These are phyloP conservation scores for Aspergillus ochraceus DNA, from an alignment of 2,329 filamentous ascomycete species.

Conservation along the genomic window DNA sequence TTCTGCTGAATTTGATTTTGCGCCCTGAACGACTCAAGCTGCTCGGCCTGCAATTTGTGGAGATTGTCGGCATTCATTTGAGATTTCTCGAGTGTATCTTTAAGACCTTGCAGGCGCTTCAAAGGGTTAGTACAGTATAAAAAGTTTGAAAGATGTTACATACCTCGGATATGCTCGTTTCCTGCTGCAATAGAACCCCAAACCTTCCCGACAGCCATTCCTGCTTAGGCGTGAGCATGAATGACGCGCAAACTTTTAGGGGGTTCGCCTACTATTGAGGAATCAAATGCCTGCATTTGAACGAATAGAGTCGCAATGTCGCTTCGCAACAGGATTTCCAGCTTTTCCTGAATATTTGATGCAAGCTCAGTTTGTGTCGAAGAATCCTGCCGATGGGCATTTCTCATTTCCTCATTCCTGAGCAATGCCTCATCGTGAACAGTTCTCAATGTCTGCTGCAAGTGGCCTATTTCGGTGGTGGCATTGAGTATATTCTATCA, in stretches of 20 bases:
- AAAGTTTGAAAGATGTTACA: background rate
- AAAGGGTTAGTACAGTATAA: constrained; percentile 19
- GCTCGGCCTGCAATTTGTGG: constrained; percentile 33
- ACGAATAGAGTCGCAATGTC: constrained; percentile 30
- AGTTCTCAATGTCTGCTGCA: constrained; percentile 26
- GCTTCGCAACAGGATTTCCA: constrained; percentile 32
- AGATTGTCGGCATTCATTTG: constrained; percentile 33
- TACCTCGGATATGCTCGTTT: constrained; percentile 35
- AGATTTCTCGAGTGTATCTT: constrained; percentile 33
- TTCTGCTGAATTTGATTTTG: constrained; percentile 29
- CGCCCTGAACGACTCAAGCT: constrained; percentile 30
- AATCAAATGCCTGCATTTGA: constrained; percentile 32
- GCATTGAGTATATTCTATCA: constrained; percentile 33
- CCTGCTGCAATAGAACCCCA: constrained; percentile 32
- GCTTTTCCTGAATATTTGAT: constrained; percentile 30
- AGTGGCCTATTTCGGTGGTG: constrained; percentile 21
- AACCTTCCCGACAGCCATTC: constrained; percentile 33
- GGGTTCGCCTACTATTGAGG: constrained; percentile 32
- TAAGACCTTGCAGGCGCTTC: constrained; percentile 38
- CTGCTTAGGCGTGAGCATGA: constrained; percentile 19
- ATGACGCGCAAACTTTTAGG: constrained; percentile 5
- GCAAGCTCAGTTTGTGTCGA: constrained; percentile 30
- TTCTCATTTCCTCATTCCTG: constrained; percentile 27
- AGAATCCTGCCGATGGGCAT: constrained; percentile 27
- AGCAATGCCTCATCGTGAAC: constrained; percentile 30